Conservation (phyloP, 345 rosid genomes). For the Cardamine chenopodiifolia region DNA sequence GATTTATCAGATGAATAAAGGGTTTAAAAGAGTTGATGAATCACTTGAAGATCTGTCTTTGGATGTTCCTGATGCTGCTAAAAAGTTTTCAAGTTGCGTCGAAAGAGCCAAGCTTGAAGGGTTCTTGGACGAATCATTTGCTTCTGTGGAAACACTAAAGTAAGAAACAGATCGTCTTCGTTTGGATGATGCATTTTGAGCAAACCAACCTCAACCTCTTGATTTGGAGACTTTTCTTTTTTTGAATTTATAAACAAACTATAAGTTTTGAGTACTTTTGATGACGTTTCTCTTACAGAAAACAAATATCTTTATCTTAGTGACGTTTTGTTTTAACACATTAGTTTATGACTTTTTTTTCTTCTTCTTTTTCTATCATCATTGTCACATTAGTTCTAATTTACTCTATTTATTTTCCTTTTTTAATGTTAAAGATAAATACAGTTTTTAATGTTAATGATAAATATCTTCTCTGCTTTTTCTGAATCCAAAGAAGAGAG, state of each 20-base stretch:
- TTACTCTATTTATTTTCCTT: not conserved
- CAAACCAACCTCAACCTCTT: conserved; percentile 11
- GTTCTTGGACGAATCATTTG: conserved; percentile 71
- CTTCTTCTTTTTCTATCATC: too few species aligned
- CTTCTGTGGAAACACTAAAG: conserved; percentile 23
- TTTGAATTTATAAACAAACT: not conserved
- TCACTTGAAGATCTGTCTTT: conserved; percentile 72
- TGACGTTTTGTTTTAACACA: conserved; percentile 26
- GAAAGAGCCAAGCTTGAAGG: conserved; percentile 70
- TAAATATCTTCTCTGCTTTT: conserved; percentile 7
- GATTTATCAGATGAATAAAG: conserved; percentile 75
- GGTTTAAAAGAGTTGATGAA: conserved; percentile 69
- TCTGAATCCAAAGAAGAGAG: conserved; percentile 17
- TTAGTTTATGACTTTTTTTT: not conserved
- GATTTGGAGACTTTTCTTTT: not conserved
- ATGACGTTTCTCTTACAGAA: conserved; percentile 15
- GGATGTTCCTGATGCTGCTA: conserved; percentile 79
- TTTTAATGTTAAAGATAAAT: not conserved
- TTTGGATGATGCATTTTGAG: not conserved
- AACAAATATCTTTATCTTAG: conserved; percentile 20
- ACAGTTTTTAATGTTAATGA: not conserved
- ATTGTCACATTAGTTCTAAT: too few species aligned
- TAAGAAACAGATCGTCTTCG: conserved; percentile 42
- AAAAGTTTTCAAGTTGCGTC: conserved; percentile 53
- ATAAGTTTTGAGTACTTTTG: conserved; percentile 26